Evolutionary conservation across 306 rosid genomes (phyloP), one percentile per base, ranked within the genome.

Genomic region (Luffa aegyptiaca): DNA sequence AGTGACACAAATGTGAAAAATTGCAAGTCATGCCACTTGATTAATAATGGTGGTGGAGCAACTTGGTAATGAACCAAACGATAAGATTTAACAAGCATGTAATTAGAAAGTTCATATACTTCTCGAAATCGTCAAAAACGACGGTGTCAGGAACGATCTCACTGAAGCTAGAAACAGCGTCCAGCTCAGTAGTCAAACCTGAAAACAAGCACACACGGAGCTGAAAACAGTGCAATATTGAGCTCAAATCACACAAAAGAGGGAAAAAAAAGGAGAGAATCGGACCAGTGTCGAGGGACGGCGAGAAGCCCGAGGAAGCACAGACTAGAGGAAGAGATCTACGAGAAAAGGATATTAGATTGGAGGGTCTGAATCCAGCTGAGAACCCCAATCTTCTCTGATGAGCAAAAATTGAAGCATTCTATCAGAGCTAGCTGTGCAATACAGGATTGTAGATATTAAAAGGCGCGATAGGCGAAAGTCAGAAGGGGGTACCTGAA

Each of bases 81-180:
- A 41, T 18, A 68, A n/a, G 66, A 5, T 33, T 26, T 9, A 58
- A 61, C 12, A 31, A 78, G 72, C 44, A 26, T 6, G 61, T 36
- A 53, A 78, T 45, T 35, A 42, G 46, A 65, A 8, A 42, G 33
- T 12, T 5, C 17, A 41, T 0, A 18, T 61, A 91, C 98, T 81
- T 89, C 84, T 92, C 89, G 77, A 95, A 95, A 81, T 95, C 98
- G 85, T 95, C 98, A 87, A 95, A 92, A 81, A 95, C 85, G 80
- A 95, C 98, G 20, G 97, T 91, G 89, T 95, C 98, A 0, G 98
- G 98, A 82, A 95, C 98, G 89, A 95, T 92, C 93, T 92, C 93
- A 63, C 98, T 95, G 90, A 90, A 95, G 77, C 85, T 77, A 7
- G 97, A 92, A 3, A 95, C 96, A 33, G 92, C 89, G 20, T 95